Evolutionary conservation across 2,329 filamentous ascomycete genomes (phyloP).

Genomic region (Coniochaeta sp.): DNA sequence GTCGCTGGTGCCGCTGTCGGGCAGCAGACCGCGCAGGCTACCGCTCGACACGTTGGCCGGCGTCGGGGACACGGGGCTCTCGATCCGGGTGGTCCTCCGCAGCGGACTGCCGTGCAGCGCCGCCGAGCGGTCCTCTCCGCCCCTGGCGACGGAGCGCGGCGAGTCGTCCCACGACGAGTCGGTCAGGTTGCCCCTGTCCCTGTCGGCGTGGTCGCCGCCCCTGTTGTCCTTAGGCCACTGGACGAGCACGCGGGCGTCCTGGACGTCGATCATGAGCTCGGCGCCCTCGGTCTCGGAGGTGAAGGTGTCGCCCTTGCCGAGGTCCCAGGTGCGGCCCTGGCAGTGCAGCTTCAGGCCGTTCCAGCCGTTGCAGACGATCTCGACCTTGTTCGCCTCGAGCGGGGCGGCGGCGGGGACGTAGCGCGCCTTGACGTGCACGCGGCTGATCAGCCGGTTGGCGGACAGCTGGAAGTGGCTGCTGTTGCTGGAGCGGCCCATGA

Average conservation of each 20-base stretch:
- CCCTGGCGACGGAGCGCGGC: slow-evolving; percentile 32
- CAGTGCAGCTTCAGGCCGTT: slow-evolving; percentile 92
- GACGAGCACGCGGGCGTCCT: slow-evolving; percentile 83
- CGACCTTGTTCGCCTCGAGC: slow-evolving; percentile 68
- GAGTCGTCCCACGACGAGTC: slow-evolving; percentile 69
- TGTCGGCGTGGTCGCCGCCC: slow-evolving; percentile 21
- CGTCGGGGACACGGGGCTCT: slow-evolving; percentile 67
- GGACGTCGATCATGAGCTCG: slow-evolving; percentile 92
- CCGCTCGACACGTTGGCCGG: slow-evolving; percentile 31
- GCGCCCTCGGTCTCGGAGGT: slow-evolving; percentile 79
- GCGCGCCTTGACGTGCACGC: slow-evolving; percentile 82
- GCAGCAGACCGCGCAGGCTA: slow-evolving; percentile 38
- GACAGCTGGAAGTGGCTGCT: slow-evolving; percentile 95
- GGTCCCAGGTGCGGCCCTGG: slow-evolving; percentile 77
- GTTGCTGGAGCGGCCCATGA: slow-evolving; percentile 90
- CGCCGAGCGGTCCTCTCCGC: slow-evolving; percentile 14
- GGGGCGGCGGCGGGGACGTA: slow-evolving; percentile 65
- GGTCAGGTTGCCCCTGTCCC: slow-evolving; percentile 39
- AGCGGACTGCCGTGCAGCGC: slow-evolving; percentile 55
- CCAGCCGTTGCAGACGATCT: slow-evolving; percentile 90
- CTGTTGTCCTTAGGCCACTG: slow-evolving; percentile 70
- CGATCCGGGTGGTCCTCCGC: slow-evolving; percentile 49
- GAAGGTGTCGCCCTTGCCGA: slow-evolving; percentile 84
- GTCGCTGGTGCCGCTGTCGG: slow-evolving; percentile 23
- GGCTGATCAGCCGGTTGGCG: slow-evolving; percentile 84